phyloP scores from a whole-genome alignment of 176 grass and related monocot genomes.

The Bothriochloa decipiens region DNA sequence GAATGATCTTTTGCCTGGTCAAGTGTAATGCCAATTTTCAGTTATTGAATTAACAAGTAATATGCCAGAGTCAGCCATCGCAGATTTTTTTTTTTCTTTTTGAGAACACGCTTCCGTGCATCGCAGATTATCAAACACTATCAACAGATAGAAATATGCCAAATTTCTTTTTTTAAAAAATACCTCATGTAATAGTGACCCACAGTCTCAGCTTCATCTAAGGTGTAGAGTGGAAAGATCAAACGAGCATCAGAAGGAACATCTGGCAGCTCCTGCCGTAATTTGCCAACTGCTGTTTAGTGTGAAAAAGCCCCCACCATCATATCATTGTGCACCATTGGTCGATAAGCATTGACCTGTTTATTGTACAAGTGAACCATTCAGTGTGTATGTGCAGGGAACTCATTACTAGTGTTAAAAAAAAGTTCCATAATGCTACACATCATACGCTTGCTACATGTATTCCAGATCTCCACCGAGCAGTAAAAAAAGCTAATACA shows the following conservation, averaged over 20 bases:
- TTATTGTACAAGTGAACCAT: slow-evolving; percentile 34
- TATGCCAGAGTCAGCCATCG: not conserved
- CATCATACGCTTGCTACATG: not conserved
- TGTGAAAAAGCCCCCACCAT: slow-evolving; percentile 97
- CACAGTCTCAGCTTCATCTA: slow-evolving; percentile 82
- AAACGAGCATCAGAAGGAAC: slow-evolving; percentile 73
- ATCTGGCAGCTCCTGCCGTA: slow-evolving; percentile 83
- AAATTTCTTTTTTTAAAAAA: not conserved
- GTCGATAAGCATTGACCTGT: slow-evolving; percentile 84
- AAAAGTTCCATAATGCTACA: not conserved
- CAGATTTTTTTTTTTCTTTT: too few species aligned
- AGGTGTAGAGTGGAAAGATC: slow-evolving; percentile 77
- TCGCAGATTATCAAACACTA: slow-evolving; percentile 22
- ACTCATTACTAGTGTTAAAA: not conserved
- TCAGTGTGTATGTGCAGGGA: not conserved
- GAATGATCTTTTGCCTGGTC: slow-evolving; percentile 92
- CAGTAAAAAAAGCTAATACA: not conserved
- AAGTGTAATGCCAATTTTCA: slow-evolving; percentile 26
- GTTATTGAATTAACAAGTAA: slow-evolving; percentile 18
- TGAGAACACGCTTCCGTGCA: too few species aligned
- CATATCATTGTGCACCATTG: slow-evolving; percentile 94
- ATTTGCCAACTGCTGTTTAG: slow-evolving; percentile 93
- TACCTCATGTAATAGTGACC: slow-evolving; percentile 99
- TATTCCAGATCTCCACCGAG: not conserved
- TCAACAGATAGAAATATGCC: slow-evolving; percentile 1